Base-by-base conservation (phyloP, 2,329 filamentous ascomycete genomes). In the Cladobotryum mycophilum region DNA sequence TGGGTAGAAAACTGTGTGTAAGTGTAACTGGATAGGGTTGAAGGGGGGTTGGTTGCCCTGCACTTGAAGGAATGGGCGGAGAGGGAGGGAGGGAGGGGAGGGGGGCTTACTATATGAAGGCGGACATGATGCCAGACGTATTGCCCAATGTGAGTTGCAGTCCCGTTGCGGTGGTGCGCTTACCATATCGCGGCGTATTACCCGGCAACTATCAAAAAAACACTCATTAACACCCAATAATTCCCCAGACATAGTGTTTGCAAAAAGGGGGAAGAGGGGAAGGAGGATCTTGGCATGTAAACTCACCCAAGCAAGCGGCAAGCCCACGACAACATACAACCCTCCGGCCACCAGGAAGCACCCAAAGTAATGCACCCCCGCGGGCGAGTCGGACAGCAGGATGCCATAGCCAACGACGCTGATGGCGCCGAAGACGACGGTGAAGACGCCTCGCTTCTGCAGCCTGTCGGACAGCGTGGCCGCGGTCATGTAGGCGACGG, bases 301-400 rank as follows among this genome's bases (percentile, higher is more conserved):
- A 60, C 63, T 55, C 53, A 70, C 67, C 78, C 78, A 81, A 35
- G 78, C 77, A n/a, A 81, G 60, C 4, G 78, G 78, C 52, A 81
- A 56, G 0, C 78, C 77, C 4, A 81, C 77, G 3, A 76, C 65
- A 20, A 80, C 71, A 57, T 91, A 92, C 3, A 92, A 64, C 0
- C 87, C 88, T 53, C 82, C 76, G 0, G 87, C 86, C 0, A 90
- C 80, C n/a, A 92, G 69, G 64, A 90, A 86, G 54, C 86, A 89
- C 56, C 70, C 87, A 56, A 88, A 86, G 60, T 89, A 91, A 57
- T 86, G 84, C 6, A 82, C 85, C 0, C 80, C 81, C 0, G 79
- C 72, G 1, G 78, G 66, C 2, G 75, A 71, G 44, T 83, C 71
- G 1, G 82, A 79, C 41, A 90, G 75, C 51, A 90, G 62, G 33